These are phyloP conservation scores for Colletotrichum orchidophilum DNA, from an alignment of 2,329 filamentous ascomycete species.

Conservation along the genomic window DNA sequence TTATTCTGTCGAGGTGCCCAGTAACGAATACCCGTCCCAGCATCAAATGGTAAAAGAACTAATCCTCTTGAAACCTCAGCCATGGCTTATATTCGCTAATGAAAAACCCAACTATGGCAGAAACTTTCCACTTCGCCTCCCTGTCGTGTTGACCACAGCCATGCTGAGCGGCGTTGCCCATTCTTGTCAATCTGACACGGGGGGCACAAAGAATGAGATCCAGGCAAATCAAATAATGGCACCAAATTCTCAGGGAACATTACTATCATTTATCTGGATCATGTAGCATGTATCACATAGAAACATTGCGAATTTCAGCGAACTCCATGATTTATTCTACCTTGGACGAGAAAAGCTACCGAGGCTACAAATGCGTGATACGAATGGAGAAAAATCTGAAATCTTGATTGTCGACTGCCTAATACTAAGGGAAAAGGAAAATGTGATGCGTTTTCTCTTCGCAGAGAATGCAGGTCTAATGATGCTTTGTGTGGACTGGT, in stretches of 20 bases:
- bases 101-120: neutral
- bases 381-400: neutral
- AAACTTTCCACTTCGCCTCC: too few species aligned
- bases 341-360: neutral
- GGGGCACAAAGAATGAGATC: too few species aligned
- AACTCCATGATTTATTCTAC: neutral
- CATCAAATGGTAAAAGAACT: neutral
- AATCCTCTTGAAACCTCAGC: neutral
- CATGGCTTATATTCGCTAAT: neutral
- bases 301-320: neutral
- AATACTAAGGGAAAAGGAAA: neutral
- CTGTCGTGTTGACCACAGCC: neutral
- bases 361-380: neutral
- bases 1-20: neutral
- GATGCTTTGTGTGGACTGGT: neutral
- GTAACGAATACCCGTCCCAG: neutral
- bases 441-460: neutral
- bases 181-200: neutral
- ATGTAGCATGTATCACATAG: neutral
- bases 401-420: neutral
- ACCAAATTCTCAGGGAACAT: neutral
- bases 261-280: fast-evolving
- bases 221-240: too few species aligned
- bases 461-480: constrained; percentile 11
- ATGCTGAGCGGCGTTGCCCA: neutral